Conservation (phyloP, 1,284 basidiomycete genomes). For the Kwoniella shivajii region DNA sequence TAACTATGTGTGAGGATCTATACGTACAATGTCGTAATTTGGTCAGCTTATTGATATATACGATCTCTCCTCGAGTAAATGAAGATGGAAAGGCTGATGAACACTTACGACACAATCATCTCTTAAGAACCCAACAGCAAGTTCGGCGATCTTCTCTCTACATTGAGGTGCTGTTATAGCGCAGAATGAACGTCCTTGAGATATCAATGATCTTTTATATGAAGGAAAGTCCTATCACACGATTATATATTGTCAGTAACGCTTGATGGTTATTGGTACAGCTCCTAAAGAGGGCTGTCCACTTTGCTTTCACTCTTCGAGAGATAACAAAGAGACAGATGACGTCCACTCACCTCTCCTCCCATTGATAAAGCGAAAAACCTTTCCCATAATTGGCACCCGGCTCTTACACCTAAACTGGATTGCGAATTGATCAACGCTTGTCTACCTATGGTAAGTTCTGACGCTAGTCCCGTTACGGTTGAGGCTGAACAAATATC, state of each 20-base stretch:
- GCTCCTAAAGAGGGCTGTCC: background rate
- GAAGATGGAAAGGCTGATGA: too few relatives aligned
- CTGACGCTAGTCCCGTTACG: constrained; percentile 47
- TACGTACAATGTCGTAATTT: background rate
- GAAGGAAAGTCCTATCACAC: constrained; percentile 44
- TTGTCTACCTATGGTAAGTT: constrained; percentile 43
- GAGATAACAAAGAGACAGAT: background rate
- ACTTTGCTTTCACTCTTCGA: background rate
- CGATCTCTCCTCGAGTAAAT: too few relatives aligned
- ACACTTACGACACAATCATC: constrained; percentile 81
- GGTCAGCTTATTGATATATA: background rate
- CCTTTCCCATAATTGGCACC: constrained; percentile 54
- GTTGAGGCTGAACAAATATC: constrained; percentile 41
- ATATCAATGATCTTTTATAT: constrained; percentile 48
- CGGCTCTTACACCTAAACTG: constrained; percentile 51
- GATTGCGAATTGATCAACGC: constrained; percentile 47
- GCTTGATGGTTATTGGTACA: background rate
- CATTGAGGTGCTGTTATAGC: constrained; percentile 69
- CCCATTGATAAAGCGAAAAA: constrained; percentile 47
- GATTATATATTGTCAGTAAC: background rate
- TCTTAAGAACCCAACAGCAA: constrained; percentile 89
- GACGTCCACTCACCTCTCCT: constrained; percentile 45
- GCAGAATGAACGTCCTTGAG: constrained; percentile 52
- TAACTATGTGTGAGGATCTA: constrained; percentile 94
- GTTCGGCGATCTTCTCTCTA: constrained; percentile 83